Conservation (phyloP, 1,139 yeast species). For the Candida dubliniensis region DNA sequence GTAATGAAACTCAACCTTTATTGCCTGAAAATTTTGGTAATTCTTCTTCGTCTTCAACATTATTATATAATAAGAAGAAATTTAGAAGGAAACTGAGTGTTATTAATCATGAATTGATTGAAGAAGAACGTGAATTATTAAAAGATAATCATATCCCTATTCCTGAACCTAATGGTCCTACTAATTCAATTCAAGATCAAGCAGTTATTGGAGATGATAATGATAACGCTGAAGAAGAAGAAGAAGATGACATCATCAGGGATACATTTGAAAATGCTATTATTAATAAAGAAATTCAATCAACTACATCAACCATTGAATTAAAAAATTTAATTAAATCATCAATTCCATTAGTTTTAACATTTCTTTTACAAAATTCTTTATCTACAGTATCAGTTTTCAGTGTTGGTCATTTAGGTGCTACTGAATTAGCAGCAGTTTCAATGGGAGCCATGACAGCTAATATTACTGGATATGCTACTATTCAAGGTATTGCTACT, state of each 20-base stretch:
- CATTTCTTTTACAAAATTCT: constrained; percentile 56
- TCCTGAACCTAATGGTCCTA: neutral
- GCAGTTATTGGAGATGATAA: too few species aligned
- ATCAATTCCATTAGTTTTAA: constrained; percentile 52
- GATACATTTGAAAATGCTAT: constrained; percentile 41
- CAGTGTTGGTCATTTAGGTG: constrained; percentile 59
- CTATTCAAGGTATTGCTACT: constrained; percentile 59
- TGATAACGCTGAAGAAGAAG: constrained; percentile 6
- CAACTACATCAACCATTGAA: constrained; percentile 34
- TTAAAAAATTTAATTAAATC: constrained; percentile 40
- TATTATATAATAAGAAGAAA: constrained; percentile 6
- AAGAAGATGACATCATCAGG: constrained; percentile 29
- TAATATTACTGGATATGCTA: constrained; percentile 57
- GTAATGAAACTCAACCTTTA: constrained; percentile 19
- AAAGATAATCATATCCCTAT: constrained; percentile 27
- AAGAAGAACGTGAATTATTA: constrained; percentile 40
- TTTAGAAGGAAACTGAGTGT: constrained; percentile 25
- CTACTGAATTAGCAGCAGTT: constrained; percentile 59
- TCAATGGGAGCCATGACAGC: constrained; percentile 66
- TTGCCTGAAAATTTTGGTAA: constrained; percentile 3
- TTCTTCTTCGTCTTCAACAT: constrained; percentile 1
- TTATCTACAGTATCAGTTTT: constrained; percentile 58
- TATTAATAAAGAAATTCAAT: constrained; percentile 23
- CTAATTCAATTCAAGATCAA: too few species aligned
- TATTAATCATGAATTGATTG: constrained; percentile 28